Base-by-base conservation (phyloP, 345 rosid genomes). In the Dipteronia dyeriana region DNA sequence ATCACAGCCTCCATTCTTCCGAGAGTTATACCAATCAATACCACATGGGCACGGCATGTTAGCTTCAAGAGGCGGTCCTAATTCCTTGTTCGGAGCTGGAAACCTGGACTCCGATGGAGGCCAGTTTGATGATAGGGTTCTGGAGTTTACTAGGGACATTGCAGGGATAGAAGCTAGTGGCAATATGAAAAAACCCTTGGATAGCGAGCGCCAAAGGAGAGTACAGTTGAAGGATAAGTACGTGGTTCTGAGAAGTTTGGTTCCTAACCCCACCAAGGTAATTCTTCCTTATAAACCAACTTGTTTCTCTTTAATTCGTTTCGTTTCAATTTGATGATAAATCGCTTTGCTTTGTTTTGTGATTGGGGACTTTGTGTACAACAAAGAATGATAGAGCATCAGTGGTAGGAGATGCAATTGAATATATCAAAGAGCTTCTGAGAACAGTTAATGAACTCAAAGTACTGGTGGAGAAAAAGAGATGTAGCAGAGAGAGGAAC, bases 221-320 rank as follows among this genome's bases (percentile, higher is more conserved):
- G 83, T 76, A 17, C 89, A 87, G 38, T 84, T 89, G 76, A 95
- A 90, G 62, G 92, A 86, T 47, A 87, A 86, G 79, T 95, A 23
- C 67, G 53, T 29, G 0, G 92, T 88, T 41, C 80, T 95, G 83
- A 86, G 82, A 78, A 43, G 68, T n/a, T 85, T 93, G 86, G 85
- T 95, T 72, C 98, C 98, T 34, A 90, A 75, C 77, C 91, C 93
- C 1, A 85, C 89, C 53, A 92, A 92, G 95, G 97, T 92, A 82
- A 45, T 45, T 22, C 49, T 49, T 19, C 9, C 17, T 26, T 71
- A 43, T 41, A 31, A 17, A 13, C 2, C 71, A 72, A 41, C 26
- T 23, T 19, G 69, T 39, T 41, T 29, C 69, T 3, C 57, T 29
- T 16, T 9, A 77, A 60, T 61, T 54, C 9, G 8, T 38, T 47